These are phyloP conservation scores for Fusarium sarcochroum DNA, from an alignment of 2,329 filamentous ascomycete genomes.

Conservation along the genomic window DNA sequence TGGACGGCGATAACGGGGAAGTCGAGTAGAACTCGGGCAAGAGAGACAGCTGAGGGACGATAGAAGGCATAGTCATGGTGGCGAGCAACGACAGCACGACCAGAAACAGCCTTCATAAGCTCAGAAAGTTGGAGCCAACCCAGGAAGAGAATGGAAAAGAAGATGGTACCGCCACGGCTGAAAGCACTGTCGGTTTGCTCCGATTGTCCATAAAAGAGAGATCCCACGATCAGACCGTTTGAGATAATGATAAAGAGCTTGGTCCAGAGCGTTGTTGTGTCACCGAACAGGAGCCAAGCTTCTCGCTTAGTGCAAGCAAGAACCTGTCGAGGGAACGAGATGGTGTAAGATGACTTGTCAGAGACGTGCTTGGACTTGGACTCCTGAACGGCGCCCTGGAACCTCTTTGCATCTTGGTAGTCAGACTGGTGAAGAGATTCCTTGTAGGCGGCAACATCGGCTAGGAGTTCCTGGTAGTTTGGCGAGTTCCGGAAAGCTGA, in stretches of 20 bases:
- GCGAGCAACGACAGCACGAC: conserved; percentile 70
- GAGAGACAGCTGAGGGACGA: conserved; percentile 66
- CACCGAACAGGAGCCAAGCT: conserved; percentile 83
- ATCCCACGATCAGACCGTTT: conserved; percentile 81
- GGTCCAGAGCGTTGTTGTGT: conserved; percentile 81
- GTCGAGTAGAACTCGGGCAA: conserved; percentile 70
- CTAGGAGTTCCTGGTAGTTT: conserved; percentile 70
- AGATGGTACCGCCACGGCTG: conserved; percentile 60
- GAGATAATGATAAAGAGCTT: conserved; percentile 85
- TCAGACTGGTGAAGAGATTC: conserved; percentile 64
- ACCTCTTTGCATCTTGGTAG: conserved; percentile 72
- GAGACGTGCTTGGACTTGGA: conserved; percentile 78
- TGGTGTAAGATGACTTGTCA: conserved; percentile 80
- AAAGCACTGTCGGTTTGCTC: conserved; percentile 75
- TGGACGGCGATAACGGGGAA: conserved; percentile 72
- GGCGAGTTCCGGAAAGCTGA: conserved; percentile 74
- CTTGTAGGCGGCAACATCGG: conserved; percentile 68
- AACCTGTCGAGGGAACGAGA: conserved; percentile 81
- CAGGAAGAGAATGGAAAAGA: conserved; percentile 66
- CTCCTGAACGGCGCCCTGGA: conserved; percentile 76
- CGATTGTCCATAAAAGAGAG: conserved; percentile 80
- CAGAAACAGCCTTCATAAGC: conserved; percentile 81
- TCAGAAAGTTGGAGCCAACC: conserved; percentile 81
- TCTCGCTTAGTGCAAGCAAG: conserved; percentile 78
- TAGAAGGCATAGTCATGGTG: conserved; percentile 66